phyloP scores from a whole-genome alignment of 2,329 filamentous ascomycete genomes.

The Penicillium sp. region DNA sequence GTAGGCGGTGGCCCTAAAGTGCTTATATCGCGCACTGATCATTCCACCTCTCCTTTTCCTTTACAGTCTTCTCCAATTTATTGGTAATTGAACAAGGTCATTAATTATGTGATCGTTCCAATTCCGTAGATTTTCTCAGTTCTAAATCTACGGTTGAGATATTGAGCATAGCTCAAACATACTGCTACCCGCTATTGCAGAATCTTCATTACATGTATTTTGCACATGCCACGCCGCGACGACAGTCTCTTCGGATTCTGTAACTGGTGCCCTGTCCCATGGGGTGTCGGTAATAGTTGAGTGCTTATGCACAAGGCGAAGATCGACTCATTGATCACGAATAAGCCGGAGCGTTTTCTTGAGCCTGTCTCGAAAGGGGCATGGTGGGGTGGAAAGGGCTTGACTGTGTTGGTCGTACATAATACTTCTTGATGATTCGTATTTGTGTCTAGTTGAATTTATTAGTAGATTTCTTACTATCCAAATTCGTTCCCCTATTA shows the following conservation, averaged over 20 bases:
- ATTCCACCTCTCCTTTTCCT: neutral
- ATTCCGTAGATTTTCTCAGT: neutral
- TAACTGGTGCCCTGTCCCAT: slow-evolving; percentile 60
- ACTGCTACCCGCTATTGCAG: neutral
- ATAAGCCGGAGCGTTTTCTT: slow-evolving; percentile 99
- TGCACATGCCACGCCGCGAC: slow-evolving; percentile 47
- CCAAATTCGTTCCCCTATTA: neutral
- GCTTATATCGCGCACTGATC: slow-evolving; percentile 1
- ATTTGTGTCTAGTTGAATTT: slow-evolving; percentile 4
- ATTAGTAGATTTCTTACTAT: neutral
- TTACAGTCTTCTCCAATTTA: neutral
- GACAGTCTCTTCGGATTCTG: slow-evolving; percentile 52
- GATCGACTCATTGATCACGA: slow-evolving; percentile 73
- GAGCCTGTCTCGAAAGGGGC: slow-evolving; percentile 74
- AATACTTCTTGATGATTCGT: slow-evolving; percentile 10
- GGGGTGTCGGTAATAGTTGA: slow-evolving; percentile 70
- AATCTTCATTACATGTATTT: neutral
- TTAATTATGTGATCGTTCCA: slow-evolving; percentile 9
- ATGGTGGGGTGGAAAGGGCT: slow-evolving; percentile 82
- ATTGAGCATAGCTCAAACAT: neutral
- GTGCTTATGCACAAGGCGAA: slow-evolving; percentile 70
- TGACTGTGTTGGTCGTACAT: slow-evolving; percentile 95
- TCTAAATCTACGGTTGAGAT: neutral
- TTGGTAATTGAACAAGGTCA: slow-evolving; percentile 1
- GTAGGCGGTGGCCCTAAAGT: neutral